phyloP scores from a whole-genome alignment of 768 basidiomycete species.

The Dictyophora rubrovolvata region DNA sequence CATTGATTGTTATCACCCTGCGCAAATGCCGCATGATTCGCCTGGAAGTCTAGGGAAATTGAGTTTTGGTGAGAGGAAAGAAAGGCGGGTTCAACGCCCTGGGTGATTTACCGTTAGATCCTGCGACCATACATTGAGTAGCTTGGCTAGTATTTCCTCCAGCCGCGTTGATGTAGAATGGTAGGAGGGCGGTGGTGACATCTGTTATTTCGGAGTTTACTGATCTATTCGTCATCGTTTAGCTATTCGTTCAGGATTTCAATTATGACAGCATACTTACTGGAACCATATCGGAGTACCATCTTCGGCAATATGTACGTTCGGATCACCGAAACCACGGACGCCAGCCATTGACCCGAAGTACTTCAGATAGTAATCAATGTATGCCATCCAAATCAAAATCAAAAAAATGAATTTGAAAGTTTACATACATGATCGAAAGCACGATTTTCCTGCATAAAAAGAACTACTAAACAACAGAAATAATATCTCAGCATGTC shows the following conservation, averaged over 20 bases:
- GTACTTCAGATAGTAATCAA: conserved; percentile 2
- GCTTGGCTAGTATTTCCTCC: conserved; percentile 6
- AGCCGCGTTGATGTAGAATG: conserved; percentile 11
- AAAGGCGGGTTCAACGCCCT: background rate
- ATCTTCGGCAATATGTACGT: conserved; percentile 8
- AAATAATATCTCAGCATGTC: background rate
- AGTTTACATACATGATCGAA: conserved; percentile 8
- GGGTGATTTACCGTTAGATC: conserved; percentile 8
- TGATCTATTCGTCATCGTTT: background rate
- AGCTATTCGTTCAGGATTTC: too few relatives aligned
- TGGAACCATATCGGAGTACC: conserved; percentile 9
- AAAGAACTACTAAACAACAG: conserved; percentile 7
- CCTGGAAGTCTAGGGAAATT: conserved; percentile 1
- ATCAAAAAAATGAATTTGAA: too few relatives aligned
- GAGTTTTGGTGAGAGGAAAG: background rate
- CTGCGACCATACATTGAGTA: conserved; percentile 12
- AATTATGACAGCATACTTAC: conserved; percentile 1
- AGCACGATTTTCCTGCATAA: conserved; percentile 16
- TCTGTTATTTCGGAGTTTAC: conserved; percentile 1
- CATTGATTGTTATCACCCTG: conserved; percentile 12
- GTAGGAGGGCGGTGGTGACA: conserved; percentile 3
- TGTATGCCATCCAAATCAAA: background rate
- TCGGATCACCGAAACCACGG: conserved; percentile 14
- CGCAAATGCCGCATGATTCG: conserved; percentile 8
- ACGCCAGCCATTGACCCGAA: conserved; percentile 12